Conservation (phyloP, 305 asterid species). For the Rubia balearica region DNA sequence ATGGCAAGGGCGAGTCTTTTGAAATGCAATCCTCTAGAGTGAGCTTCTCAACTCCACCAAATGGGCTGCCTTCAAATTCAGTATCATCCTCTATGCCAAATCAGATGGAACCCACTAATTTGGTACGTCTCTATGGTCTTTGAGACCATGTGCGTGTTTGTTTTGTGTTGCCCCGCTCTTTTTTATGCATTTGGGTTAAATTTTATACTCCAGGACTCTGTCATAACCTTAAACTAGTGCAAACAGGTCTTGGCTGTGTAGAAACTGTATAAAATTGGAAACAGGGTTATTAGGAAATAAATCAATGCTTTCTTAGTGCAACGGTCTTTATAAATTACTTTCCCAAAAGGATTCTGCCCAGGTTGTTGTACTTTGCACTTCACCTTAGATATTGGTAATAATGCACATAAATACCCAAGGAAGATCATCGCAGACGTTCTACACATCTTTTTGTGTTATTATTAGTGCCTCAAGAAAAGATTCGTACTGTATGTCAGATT, state of each 20-base stretch:
- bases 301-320: neutral
- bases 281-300: neutral
- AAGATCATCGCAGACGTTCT: too few species aligned
- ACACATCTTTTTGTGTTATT: neutral
- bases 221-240: neutral
- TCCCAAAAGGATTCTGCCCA: too few species aligned
- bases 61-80: conserved; percentile 32
- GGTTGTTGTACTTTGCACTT: too few species aligned
- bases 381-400: neutral
- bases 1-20: conserved; percentile 50
- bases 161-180: neutral
- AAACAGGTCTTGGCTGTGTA: neutral
- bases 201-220: neutral
- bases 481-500: neutral
- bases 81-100: conserved; percentile 35
- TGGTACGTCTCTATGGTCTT: conserved; percentile 31
- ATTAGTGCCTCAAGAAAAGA: neutral
- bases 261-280: neutral
- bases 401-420: neutral
- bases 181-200: neutral
- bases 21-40: conserved; percentile 56
- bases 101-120: conserved; percentile 37
- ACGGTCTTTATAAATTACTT: neutral
- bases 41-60: conserved; percentile 39
- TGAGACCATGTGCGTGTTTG: neutral